phyloP scores from a whole-genome alignment of 768 basidiomycete species.

The Coprinellus micaceus region DNA sequence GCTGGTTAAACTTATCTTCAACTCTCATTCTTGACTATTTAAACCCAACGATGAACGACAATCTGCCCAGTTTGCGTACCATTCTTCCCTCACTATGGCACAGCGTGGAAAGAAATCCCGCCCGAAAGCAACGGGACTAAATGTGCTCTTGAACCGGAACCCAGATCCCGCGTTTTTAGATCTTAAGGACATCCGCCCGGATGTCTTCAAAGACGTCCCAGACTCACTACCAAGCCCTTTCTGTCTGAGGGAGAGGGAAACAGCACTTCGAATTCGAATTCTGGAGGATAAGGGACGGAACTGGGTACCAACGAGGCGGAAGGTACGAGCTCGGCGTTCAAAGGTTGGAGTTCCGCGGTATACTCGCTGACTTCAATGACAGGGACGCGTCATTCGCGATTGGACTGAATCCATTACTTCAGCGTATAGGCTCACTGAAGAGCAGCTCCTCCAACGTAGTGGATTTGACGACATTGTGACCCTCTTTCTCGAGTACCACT shows the following conservation, averaged over 20 bases:
- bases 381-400: not conserved
- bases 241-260: too few species aligned
- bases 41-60: not conserved
- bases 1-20: not conserved
- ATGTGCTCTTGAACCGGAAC: not conserved
- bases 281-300: too few species aligned
- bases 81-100: not conserved
- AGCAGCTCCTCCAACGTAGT: not conserved
- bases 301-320: too few species aligned
- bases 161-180: too few species aligned
- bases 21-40: not conserved
- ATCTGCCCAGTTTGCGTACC: not conserved
- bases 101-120: not conserved
- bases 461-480: not conserved
- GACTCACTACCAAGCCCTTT: too few species aligned
- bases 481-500: constrained; percentile 1
- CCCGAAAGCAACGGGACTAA: not conserved
- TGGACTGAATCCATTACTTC: not conserved
- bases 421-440: not conserved
- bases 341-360: not conserved
- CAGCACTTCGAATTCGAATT: too few species aligned
- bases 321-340: too few species aligned
- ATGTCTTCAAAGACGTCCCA: too few species aligned
- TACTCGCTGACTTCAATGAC: not conserved
- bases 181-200: too few species aligned